phyloP scores from a whole-genome alignment of 805 yeast species.

The Metschnikowia lochheadii region DNA sequence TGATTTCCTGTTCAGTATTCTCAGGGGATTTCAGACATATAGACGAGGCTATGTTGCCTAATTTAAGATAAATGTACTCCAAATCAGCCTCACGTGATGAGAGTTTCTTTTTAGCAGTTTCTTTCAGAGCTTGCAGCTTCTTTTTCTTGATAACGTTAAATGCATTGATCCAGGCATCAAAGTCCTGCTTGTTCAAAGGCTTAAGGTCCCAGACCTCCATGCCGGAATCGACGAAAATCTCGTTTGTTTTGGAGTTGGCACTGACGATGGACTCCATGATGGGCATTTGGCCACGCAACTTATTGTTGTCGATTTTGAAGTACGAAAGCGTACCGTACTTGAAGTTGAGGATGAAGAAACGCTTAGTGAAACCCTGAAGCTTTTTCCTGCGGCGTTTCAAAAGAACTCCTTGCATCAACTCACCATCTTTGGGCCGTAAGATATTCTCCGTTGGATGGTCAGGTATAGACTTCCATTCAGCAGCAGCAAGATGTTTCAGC shows the following conservation, averaged over 20 bases:
- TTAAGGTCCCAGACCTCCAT: conserved; percentile 90
- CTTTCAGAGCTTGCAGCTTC: conserved; percentile 8
- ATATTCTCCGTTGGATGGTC: conserved; percentile 10
- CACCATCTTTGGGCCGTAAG: conserved; percentile 53
- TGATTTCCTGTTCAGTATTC: conserved; percentile 1
- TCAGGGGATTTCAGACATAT: conserved; percentile 1
- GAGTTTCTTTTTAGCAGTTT: not conserved
- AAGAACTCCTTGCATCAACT: conserved; percentile 71
- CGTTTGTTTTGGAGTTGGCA: conserved; percentile 62
- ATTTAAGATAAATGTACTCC: not conserved
- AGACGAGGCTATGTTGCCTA: not conserved
- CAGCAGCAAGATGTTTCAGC: not conserved
- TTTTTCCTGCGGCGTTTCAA: conserved; percentile 77
- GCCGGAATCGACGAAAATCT: conserved; percentile 86
- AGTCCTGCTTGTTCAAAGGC: conserved; percentile 60
- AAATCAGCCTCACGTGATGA: not conserved
- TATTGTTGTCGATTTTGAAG: conserved; percentile 67
- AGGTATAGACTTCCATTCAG: not conserved
- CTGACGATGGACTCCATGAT: conserved; percentile 76
- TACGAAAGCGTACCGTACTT: conserved; percentile 81
- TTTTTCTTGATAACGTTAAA: conserved; percentile 50
- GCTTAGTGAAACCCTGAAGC: conserved; percentile 78
- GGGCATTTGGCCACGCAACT: conserved; percentile 89
- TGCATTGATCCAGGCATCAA: conserved; percentile 80
- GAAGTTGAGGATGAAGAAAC: conserved; percentile 81